Percentiles rank a stretch among this genome's conserved stretches.
Conservation (phyloP, 2,329 filamentous ascomycete species). For the Sclerotiophoma versabilis region DNA sequence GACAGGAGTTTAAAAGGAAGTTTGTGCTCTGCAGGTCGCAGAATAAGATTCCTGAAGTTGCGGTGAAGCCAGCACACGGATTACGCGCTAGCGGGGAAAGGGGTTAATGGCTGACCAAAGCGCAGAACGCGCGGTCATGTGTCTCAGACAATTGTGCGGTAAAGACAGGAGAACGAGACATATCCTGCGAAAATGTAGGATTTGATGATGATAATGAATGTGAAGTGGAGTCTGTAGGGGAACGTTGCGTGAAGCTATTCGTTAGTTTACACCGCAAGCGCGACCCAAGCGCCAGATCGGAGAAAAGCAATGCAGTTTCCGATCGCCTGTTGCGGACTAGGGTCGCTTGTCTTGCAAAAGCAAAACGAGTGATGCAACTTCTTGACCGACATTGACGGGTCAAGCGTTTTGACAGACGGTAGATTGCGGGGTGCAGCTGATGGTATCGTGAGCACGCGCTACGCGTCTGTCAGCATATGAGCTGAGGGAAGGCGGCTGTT, state of each 20-base stretch:
- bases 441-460: conserved; percentile 13
- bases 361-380: conserved; percentile 7
- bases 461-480: conserved; percentile 17
- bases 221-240: conserved; percentile 15
- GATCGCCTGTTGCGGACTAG: conserved; percentile 12
- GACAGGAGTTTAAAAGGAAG: conserved; percentile 36
- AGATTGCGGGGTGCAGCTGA: conserved; percentile 19
- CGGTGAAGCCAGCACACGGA: conserved; percentile 49
- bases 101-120: conserved; percentile 44
- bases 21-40: conserved; percentile 30
- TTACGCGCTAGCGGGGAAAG: conserved; percentile 36
- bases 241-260: conserved; percentile 19
- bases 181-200: conserved; percentile 9
- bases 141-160: conserved; percentile 30
- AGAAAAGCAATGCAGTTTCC: conserved; percentile 16
- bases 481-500: conserved; percentile 10
- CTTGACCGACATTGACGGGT: conserved; percentile 16
- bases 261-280: conserved; percentile 20
- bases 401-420: conserved; percentile 8
- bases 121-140: conserved; percentile 41
- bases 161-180: conserved; percentile 7
- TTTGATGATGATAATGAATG: neutral
- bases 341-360: conserved; percentile 4
- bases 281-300: conserved; percentile 19
- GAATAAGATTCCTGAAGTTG: conserved; percentile 44